These are phyloP conservation scores for Wickerhamomyces sydowiorum DNA, from an alignment of 805 yeast species.

Conservation along the genomic window DNA sequence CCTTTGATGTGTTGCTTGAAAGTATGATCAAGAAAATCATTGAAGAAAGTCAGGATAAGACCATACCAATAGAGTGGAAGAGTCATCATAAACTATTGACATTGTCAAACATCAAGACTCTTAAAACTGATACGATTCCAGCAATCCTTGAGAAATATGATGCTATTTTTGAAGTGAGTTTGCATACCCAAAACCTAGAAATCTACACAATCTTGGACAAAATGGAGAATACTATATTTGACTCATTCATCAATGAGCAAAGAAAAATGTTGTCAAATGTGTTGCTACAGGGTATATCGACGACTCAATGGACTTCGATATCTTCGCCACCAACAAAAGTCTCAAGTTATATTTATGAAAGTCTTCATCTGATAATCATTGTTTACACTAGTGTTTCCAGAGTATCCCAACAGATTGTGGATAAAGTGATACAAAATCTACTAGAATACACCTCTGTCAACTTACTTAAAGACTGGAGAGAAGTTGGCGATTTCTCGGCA, in stretches of 20 bases:
- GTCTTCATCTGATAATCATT: constrained; percentile 40
- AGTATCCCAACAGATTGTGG: constrained; percentile 41
- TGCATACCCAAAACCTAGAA: constrained; percentile 37
- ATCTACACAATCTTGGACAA: constrained; percentile 39
- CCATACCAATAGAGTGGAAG: constrained; percentile 21
- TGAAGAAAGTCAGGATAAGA: constrained; percentile 27
- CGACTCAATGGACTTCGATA: constrained; percentile 37
- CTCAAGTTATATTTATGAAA: constrained; percentile 43
- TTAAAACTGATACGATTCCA: constrained; percentile 43
- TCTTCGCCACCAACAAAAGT: constrained; percentile 31
- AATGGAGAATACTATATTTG: constrained; percentile 49
- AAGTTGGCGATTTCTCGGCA: constrained; percentile 37
- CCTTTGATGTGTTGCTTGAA: constrained; percentile 41
- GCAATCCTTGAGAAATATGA: constrained; percentile 44
- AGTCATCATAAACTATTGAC: constrained; percentile 44
- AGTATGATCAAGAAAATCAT: constrained; percentile 35
- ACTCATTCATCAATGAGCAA: constrained; percentile 44
- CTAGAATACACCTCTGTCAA: constrained; percentile 32
- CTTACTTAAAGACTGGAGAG: constrained; percentile 33
- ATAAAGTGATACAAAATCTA: constrained; percentile 38
- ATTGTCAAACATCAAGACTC: constrained; percentile 46
- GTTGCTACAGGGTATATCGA: constrained; percentile 33
- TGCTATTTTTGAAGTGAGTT: constrained; percentile 38
- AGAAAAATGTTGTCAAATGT: constrained; percentile 34
- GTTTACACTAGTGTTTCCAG: constrained; percentile 46